Percentiles rank a stretch among this genome's conserved stretches.
phyloP scores from a whole-genome alignment of 306 rosid genomes.

The Oemleria cerasiformis region DNA sequence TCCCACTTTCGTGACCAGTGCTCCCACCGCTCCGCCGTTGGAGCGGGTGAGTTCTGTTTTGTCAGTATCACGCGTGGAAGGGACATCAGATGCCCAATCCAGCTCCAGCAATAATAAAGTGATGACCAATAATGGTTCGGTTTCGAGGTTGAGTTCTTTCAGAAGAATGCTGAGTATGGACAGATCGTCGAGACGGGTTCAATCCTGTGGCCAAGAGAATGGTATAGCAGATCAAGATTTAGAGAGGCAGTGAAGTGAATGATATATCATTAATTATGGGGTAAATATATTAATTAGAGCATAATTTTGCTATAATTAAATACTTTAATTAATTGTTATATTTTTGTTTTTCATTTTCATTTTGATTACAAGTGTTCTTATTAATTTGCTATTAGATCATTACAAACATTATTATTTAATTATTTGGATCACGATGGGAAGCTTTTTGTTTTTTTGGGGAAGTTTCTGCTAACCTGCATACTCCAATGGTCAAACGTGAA shows the following conservation, averaged over 20 bases:
- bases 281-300: not conserved
- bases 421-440: not conserved
- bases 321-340: not conserved
- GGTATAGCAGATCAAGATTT: slow-evolving; percentile 45
- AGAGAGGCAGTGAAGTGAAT: slow-evolving; percentile 42
- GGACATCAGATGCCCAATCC: slow-evolving; percentile 26
- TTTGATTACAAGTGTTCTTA: not conserved
- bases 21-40: slow-evolving; percentile 25
- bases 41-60: slow-evolving; percentile 7
- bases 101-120: slow-evolving; percentile 26
- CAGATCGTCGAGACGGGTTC: slow-evolving; percentile 41
- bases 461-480: not conserved
- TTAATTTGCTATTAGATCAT: not conserved
- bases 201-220: slow-evolving; percentile 25
- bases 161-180: slow-evolving; percentile 52
- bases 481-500: not conserved
- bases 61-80: slow-evolving; percentile 22
- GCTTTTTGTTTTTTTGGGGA: too few relatives aligned
- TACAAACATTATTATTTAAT: not conserved
- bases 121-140: slow-evolving; percentile 23
- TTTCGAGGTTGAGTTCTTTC: slow-evolving; percentile 47
- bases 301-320: not conserved
- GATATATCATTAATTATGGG: not conserved
- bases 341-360: not conserved
- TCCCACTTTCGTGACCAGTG: slow-evolving; percentile 25